These are phyloP conservation scores for Pseudogymnoascus sp. DNA, from an alignment of 2,329 filamentous ascomycete genomes.

Conservation along the genomic window DNA sequence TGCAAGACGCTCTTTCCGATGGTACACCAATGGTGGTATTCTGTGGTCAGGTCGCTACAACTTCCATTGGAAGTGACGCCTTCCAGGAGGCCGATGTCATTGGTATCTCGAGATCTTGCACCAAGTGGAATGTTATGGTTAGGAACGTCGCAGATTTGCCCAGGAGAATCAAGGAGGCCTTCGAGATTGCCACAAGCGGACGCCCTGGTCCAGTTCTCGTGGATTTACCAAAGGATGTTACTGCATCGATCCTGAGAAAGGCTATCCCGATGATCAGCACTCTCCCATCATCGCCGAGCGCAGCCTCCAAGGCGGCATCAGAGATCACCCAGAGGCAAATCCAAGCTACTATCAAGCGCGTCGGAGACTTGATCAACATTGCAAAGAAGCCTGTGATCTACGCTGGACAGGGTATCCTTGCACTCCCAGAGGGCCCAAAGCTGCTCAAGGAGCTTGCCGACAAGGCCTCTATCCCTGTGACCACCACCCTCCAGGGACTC, in stretches of 20 bases:
- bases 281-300: conserved; percentile 70
- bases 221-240: conserved; percentile 94
- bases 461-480: conserved; percentile 87
- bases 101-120: conserved; percentile 89
- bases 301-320: conserved; percentile 74
- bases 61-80: conserved; percentile 86
- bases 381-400: conserved; percentile 95
- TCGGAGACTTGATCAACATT: conserved; percentile 75
- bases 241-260: conserved; percentile 72
- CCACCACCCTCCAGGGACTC: conserved; percentile 89
- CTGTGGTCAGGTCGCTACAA: conserved; percentile 84
- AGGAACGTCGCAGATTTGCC: conserved; percentile 92
- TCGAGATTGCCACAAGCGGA: conserved; percentile 93
- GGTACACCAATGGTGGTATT: conserved; percentile 96
- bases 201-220: conserved; percentile 91
- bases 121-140: conserved; percentile 99
- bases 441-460: conserved; percentile 82
- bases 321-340: conserved; percentile 69
- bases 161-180: conserved; percentile 91
- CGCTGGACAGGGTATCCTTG: conserved; percentile 83
- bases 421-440: conserved; percentile 69
- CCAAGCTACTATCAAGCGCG: conserved; percentile 64
- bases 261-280: conserved; percentile 65
- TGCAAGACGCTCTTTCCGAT: conserved; percentile 93
- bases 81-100: conserved; percentile 96